Conservation (phyloP, 2,329 filamentous ascomycete species). For the Pseudogymnoascus sp. region DNA sequence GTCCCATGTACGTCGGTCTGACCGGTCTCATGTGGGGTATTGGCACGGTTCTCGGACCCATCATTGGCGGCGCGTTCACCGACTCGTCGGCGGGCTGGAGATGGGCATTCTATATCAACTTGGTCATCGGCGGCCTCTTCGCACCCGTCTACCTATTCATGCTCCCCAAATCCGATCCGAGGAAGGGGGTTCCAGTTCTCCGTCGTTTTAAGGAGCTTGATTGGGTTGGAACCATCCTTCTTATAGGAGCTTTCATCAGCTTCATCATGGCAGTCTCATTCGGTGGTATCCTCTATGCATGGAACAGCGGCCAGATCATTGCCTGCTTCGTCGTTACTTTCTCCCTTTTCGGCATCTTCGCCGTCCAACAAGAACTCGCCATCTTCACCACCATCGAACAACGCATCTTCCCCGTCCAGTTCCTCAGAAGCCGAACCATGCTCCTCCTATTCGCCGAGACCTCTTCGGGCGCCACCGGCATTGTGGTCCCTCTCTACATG, state of each 20-base stretch:
- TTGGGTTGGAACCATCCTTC: constrained; percentile 26
- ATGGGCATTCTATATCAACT: constrained; percentile 50
- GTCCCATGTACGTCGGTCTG: constrained; percentile 31
- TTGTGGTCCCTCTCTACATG: constrained; percentile 18
- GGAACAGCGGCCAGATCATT: constrained; percentile 25
- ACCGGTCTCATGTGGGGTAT: constrained; percentile 36
- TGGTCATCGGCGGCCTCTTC: constrained; percentile 39
- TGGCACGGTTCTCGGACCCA: constrained; percentile 40
- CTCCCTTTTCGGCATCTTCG: constrained; percentile 26
- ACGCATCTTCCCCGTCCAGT: constrained; percentile 27
- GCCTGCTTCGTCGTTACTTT: constrained; percentile 38
- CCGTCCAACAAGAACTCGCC: constrained; percentile 23
- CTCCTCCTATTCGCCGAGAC: constrained; percentile 32
- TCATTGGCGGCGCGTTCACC: constrained; percentile 41
- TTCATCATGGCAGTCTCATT: constrained; percentile 31
- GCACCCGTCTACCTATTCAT: constrained; percentile 36
- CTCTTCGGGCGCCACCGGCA: constrained; percentile 21
- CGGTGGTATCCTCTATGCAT: constrained; percentile 28
- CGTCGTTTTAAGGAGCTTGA: constrained; percentile 20
- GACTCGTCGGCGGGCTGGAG: constrained; percentile 38
- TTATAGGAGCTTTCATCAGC: constrained; percentile 28
- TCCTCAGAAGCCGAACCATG: constrained; percentile 32
- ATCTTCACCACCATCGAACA: constrained; percentile 23
- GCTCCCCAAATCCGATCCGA: constrained; percentile 35
- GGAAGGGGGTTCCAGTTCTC: constrained; percentile 15